A percentile compares a stretch with the other conserved stretches of the same genome.
These are phyloP conservation scores for Aurantiochytrium sp. DNA, from an alignment of 108 stramenopile species.

Conservation along the genomic window DNA sequence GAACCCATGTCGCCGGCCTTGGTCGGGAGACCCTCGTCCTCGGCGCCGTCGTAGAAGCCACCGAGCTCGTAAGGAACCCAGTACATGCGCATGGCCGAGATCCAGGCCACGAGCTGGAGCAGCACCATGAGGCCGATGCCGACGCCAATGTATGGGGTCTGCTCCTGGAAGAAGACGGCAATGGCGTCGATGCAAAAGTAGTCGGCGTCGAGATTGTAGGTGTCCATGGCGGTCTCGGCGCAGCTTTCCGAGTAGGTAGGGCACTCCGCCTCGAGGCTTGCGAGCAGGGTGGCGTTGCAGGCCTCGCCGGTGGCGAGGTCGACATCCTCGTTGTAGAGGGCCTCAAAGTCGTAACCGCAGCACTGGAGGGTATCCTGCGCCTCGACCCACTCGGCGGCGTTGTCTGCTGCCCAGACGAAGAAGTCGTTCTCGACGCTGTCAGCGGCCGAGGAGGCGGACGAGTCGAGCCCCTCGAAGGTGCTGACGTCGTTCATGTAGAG, in stretches of 20 bases:
- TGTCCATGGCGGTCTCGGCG: neutral
- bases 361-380: neutral
- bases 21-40: neutral
- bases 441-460: neutral
- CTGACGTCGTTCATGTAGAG: slow-evolving; percentile 16
- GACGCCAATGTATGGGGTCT: neutral
- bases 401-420: neutral
- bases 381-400: neutral
- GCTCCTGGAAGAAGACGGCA: neutral
- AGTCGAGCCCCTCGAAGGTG: neutral
- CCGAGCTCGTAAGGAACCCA: neutral
- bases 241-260: neutral
- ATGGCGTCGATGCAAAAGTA: slow-evolving; percentile 11
- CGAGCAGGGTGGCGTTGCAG: neutral
- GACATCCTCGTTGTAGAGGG: neutral
- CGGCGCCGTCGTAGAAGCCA: slow-evolving; percentile 10
- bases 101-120: neutral
- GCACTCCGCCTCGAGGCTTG: neutral
- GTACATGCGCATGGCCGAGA: slow-evolving; percentile 2
- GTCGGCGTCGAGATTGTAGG: neutral
- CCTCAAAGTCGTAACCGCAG: slow-evolving; percentile 14
- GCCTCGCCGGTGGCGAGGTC: neutral
- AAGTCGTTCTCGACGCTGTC: neutral
- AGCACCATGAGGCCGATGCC: neutral
- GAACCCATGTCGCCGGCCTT: neutral